Conservation (phyloP, 2,329 filamentous ascomycete species). For the Sporothrix euskadiensis region DNA sequence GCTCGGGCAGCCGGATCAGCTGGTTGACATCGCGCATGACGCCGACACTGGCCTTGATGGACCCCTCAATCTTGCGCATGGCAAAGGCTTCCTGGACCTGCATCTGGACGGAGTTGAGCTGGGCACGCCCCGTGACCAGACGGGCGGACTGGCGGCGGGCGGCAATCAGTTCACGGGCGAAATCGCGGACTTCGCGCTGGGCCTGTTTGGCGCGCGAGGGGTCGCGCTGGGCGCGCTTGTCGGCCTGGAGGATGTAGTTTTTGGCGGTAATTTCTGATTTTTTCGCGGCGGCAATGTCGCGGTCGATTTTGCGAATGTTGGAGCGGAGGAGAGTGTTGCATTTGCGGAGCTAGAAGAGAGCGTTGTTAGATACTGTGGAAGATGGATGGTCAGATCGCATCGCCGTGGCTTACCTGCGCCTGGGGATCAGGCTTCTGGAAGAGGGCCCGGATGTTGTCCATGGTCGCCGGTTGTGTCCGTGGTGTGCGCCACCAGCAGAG, state of each 20-base stretch:
- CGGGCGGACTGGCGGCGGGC: slow-evolving; percentile 73
- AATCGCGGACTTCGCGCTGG: slow-evolving; percentile 77
- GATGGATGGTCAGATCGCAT: background rate
- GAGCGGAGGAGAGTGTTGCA: slow-evolving; percentile 86
- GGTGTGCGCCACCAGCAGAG: background rate
- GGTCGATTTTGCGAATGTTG: slow-evolving; percentile 92
- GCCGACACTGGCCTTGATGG: slow-evolving; percentile 78
- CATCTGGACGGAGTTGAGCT: slow-evolving; percentile 91
- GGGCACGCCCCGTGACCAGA: slow-evolving; percentile 83
- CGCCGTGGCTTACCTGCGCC: slow-evolving; percentile 66
- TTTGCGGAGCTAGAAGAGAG: slow-evolving; percentile 73
- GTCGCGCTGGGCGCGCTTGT: slow-evolving; percentile 77
- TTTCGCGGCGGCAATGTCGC: slow-evolving; percentile 80
- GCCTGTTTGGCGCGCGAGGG: slow-evolving; percentile 78
- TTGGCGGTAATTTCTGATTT: slow-evolving; percentile 81
- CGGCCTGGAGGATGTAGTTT: slow-evolving; percentile 78
- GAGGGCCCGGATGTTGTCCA: slow-evolving; percentile 84
- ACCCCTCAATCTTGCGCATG: slow-evolving; percentile 92
- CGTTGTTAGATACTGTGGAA: background rate
- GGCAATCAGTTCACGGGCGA: slow-evolving; percentile 83
- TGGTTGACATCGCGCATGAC: slow-evolving; percentile 98
- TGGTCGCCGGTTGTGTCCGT: slow-evolving; percentile 43
- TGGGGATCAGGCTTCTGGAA: slow-evolving; percentile 93
- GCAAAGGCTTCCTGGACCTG: slow-evolving; percentile 97
- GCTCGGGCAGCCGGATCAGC: slow-evolving; percentile 78